phyloP scores from a whole-genome alignment of 2,329 filamentous ascomycete genomes.

The Aureobasidium sp. region DNA sequence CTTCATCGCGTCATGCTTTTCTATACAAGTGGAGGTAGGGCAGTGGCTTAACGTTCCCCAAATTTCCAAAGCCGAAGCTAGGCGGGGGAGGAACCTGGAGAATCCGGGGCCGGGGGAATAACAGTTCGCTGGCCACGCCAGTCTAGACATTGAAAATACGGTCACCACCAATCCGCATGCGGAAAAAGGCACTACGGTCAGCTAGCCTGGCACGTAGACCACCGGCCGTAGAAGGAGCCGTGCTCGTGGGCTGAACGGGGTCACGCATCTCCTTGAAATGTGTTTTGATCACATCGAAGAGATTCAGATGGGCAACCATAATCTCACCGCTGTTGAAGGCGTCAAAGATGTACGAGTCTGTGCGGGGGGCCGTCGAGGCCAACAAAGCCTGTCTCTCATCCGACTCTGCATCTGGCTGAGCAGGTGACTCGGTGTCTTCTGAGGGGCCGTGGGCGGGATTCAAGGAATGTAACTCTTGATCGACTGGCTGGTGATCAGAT shows the following conservation, averaged over 20 bases:
- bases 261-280: conserved; percentile 32
- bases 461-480: conserved; percentile 33
- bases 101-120: background rate
- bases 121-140: background rate
- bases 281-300: conserved; percentile 33
- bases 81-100: background rate
- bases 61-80: conserved; percentile 7
- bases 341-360: conserved; percentile 32
- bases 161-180: conserved; percentile 12
- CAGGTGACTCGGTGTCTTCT: background rate
- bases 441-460: conserved; percentile 16
- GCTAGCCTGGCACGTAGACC: conserved; percentile 15
- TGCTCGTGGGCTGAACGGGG: conserved; percentile 16
- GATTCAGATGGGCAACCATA: conserved; percentile 35
- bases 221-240: background rate
- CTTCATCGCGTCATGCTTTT: background rate
- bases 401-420: conserved; percentile 10
- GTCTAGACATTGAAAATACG: conserved; percentile 14
- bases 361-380: conserved; percentile 16
- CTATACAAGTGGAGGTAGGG: background rate
- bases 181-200: conserved; percentile 11
- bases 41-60: background rate
- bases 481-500: conserved; percentile 27
- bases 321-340: conserved; percentile 39
- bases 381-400: conserved; percentile 13